Conservation (phyloP, 768 basidiomycete genomes). For the Suillus subluteus region DNA sequence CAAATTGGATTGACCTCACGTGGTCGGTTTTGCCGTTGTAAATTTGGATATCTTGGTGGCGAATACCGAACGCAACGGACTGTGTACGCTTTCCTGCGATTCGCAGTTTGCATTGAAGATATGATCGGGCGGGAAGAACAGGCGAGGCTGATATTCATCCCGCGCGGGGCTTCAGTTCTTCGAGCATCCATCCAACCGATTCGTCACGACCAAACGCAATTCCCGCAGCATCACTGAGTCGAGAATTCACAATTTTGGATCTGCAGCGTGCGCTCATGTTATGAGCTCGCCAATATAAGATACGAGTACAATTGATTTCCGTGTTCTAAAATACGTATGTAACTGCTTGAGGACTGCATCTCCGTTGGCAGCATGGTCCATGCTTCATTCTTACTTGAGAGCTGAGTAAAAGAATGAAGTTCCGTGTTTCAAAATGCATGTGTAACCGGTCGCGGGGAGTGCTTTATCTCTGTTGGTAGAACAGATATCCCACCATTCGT, state of each 20-base stretch:
- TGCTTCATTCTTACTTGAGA: not conserved
- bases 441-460: not conserved
- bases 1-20: not conserved
- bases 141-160: too few relatives aligned
- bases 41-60: not conserved
- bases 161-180: too few relatives aligned
- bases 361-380: not conserved
- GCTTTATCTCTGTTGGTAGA: not conserved
- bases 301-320: not conserved
- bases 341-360: not conserved
- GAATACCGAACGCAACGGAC: not conserved
- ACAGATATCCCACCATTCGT: not conserved
- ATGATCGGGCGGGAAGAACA: too few relatives aligned
- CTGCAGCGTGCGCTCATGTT: not conserved
- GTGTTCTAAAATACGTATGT: not conserved
- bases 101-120: too few relatives aligned
- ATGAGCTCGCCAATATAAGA: not conserved
- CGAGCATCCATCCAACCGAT: too few relatives aligned
- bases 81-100: not conserved
- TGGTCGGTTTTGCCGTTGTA: too few relatives aligned
- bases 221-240: not conserved
- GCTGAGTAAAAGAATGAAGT: not conserved
- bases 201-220: too few relatives aligned
- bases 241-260: not conserved
- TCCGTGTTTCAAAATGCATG: not conserved